phyloP scores from a whole-genome alignment of 2,329 filamentous ascomycete species.

The Juglanconis oblonga region DNA sequence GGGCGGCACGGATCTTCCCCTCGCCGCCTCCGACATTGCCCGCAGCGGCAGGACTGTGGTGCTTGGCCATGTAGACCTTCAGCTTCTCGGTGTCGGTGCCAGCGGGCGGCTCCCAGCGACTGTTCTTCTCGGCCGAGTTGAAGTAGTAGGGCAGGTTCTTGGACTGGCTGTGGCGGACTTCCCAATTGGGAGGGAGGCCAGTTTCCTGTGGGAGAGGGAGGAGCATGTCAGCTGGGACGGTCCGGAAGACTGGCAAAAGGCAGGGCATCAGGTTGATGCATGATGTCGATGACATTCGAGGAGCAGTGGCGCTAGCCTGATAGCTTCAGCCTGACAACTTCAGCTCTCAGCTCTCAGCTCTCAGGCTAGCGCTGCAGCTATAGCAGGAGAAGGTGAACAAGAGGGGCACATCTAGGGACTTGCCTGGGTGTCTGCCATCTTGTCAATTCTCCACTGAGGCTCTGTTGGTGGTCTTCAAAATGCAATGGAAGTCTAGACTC shows the following conservation, averaged over 20 bases:
- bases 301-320: too few species aligned
- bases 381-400: constrained; percentile 1
- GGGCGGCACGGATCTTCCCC: constrained; percentile 89
- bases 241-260: too few species aligned
- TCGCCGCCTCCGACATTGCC: constrained; percentile 28
- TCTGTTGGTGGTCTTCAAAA: neutral
- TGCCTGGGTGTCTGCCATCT: constrained; percentile 18
- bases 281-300: too few species aligned
- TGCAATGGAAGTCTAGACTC: too few species aligned
- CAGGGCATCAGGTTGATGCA: neutral
- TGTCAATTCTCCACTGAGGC: neutral
- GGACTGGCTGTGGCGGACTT: constrained; percentile 96
- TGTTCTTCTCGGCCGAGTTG: constrained; percentile 81
- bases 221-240: neutral
- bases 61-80: constrained; percentile 87
- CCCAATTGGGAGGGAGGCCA: constrained; percentile 84
- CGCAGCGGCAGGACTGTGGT: constrained; percentile 64
- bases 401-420: neutral
- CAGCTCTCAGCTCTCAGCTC: neutral
- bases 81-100: constrained; percentile 89
- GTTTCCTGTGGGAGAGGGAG: constrained; percentile 52
- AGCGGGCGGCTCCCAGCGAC: constrained; percentile 89
- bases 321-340: neutral
- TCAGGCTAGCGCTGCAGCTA: neutral
- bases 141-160: constrained; percentile 99